Evolutionary conservation across 257 asterid genomes (phyloP), one percentile per base, ranked within the genome.

Genomic region (Misopates orontium): DNA sequence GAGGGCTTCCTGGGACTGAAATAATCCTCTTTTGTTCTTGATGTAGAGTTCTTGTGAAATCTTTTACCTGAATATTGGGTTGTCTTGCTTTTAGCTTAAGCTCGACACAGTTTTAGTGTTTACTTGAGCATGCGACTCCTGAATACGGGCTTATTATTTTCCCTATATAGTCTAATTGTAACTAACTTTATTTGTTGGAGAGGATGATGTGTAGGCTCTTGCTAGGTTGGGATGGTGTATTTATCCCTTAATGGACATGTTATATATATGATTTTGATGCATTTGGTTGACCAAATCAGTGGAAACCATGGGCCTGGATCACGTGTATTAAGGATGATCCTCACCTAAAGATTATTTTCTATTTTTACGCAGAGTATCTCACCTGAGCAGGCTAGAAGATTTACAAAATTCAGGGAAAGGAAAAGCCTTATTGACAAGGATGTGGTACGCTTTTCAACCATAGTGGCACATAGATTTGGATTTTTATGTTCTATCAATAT

Each of bases 311-410:
- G 53, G n/a, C n/a, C n/a, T 8, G 36, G 48, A 66, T 15, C 11
- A 41, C 48, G 11, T 42, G 48, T 42, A 1, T 42, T 42, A 14
- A 42, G 48, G 11, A 42, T 42, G 3, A 14, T 42, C 48, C 48
- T 42, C 11, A 42, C 9, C 13, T 42, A 15, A 3, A 8, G 48
- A 42, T 28, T n/a, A n/a, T n/a, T n/a, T n/a, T n/a, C n/a, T n/a
- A n/a, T n/a, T n/a, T n/a, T n/a, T n/a, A n/a, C n/a, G n/a, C 85
- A 94, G 99, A 88, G 91, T 76, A 88, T 94, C 77, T 86, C 95
- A 10, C 25, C 74, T 6, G 88, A 84, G 75, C 99, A 94, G 75
- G 91, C 98, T 8, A 88, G 78, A 67, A 88, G 89, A 77, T 94
- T 90, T 78, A 87, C 96, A 22, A 94, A 94, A 78, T 94, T 86